phyloP scores from a whole-genome alignment of 116 monocot genomes.

The Iris pallida region DNA sequence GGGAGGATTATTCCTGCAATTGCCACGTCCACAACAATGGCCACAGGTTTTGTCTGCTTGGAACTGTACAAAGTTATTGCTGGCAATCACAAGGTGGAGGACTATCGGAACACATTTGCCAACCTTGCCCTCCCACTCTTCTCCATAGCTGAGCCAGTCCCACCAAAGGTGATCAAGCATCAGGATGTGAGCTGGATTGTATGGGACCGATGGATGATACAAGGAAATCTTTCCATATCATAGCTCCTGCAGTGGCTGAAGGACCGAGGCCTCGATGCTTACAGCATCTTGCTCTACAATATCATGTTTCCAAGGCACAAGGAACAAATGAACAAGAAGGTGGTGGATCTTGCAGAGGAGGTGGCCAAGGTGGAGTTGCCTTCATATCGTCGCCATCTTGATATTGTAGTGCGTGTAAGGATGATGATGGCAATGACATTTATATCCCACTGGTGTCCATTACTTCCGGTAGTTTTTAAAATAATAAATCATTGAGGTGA shows the following conservation, averaged over 20 bases:
- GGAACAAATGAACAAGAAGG: slow-evolving; percentile 12
- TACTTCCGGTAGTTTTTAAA: slow-evolving; percentile 3
- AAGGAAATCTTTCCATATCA: slow-evolving; percentile 28
- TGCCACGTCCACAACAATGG: slow-evolving; percentile 52
- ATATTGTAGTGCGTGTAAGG: slow-evolving; percentile 16
- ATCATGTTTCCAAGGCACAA: slow-evolving; percentile 11
- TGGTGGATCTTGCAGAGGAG: slow-evolving; percentile 7
- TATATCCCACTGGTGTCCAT: slow-evolving; percentile 9
- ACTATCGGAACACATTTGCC: slow-evolving; percentile 51
- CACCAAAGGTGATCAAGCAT: slow-evolving; percentile 40
- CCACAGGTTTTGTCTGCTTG: slow-evolving; percentile 51
- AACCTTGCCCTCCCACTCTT: slow-evolving; percentile 50
- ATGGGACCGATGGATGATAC: slow-evolving; percentile 52
- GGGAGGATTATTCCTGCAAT: slow-evolving; percentile 56
- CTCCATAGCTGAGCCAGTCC: slow-evolving; percentile 47
- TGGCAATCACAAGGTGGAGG: slow-evolving; percentile 32
- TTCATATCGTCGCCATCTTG: slow-evolving; percentile 7
- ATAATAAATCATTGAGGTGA: not conserved
- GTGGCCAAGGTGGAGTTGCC: slow-evolving; percentile 15
- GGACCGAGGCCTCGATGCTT: slow-evolving; percentile 36
- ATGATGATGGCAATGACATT: slow-evolving; percentile 12
- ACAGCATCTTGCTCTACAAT: slow-evolving; percentile 19
- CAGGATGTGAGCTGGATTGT: slow-evolving; percentile 47
- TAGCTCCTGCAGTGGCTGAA: slow-evolving; percentile 47
- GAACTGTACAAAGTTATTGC: slow-evolving; percentile 52